Evolutionary conservation across 345 rosid species (phyloP), one percentile per base, ranked within the genome.

Genomic region (Bruguiera gymnorhiza): DNA sequence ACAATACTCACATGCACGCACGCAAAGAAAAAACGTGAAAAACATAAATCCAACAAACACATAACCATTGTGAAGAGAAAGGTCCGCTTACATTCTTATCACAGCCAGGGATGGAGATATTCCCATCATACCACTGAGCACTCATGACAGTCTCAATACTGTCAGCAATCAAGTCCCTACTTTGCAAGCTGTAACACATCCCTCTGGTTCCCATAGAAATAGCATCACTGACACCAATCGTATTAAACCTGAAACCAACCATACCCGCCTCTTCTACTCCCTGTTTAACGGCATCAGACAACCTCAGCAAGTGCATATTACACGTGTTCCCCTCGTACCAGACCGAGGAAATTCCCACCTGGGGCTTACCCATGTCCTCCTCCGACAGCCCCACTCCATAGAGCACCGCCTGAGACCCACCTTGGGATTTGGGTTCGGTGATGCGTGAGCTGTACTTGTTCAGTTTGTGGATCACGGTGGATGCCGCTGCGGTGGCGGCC

Each of bases 281-380:
- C 26, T 72, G 83, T 69, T 95, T 95, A 66, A 95, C 98, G 2
- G 87, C 97, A 83, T 95, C 98, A 1, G 97, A 95, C 37, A 95
- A 68, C 36, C 63, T 66, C 79, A 95, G 60, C 80, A 95, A 62
- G 78, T 95, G 99, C 97, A 95, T 95, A 55, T 95, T 95, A 58
- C 99, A 95, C 6, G 98, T 89, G 83, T 95, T 95, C 32, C 99
- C 99, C 76, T 92, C 98, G 43, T 88, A 95, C 98, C 99, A 95
- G 1, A 95, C 92, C 4, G 99, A 95, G 3, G 99, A 90, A 29
- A 95, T 87, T 20, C 99, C 99, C 7, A 95, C 71, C 63, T 92
- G 98, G 63, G 97, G 96, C 81, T 87, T 92, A 5, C 77, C 63
- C 87, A 92, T 70, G 80, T 92, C 99, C 0, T 81, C 89, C 15